Conservation (phyloP, 2,329 filamentous ascomycete species). For the Aspergillus clavatus region DNA sequence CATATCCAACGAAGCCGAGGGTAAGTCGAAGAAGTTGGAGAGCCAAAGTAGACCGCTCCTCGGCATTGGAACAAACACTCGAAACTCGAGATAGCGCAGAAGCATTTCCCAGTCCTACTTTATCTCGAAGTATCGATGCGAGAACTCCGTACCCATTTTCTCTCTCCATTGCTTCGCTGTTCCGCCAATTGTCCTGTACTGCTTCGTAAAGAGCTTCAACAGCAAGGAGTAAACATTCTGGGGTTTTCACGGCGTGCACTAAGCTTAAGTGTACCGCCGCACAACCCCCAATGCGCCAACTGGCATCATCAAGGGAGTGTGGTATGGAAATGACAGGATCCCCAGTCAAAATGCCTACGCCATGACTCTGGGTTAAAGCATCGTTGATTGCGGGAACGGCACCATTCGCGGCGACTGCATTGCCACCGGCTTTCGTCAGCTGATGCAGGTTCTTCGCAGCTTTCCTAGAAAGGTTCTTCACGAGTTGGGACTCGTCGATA, state of each 20-base stretch:
- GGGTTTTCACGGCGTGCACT: slow-evolving; percentile 68
- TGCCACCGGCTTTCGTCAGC: slow-evolving; percentile 67
- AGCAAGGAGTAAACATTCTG: slow-evolving; percentile 67
- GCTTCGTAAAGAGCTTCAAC: slow-evolving; percentile 81
- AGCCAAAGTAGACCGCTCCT: slow-evolving; percentile 51
- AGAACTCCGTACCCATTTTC: slow-evolving; percentile 91
- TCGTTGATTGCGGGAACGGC: slow-evolving; percentile 84
- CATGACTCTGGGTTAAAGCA: slow-evolving; percentile 73
- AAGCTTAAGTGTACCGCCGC: slow-evolving; percentile 79
- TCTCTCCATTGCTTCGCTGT: slow-evolving; percentile 96
- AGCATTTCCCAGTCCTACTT: slow-evolving; percentile 49
- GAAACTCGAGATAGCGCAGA: slow-evolving; percentile 42
- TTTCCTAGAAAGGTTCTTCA: slow-evolving; percentile 69
- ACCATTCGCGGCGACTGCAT: slow-evolving; percentile 79
- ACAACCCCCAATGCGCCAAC: slow-evolving; percentile 91
- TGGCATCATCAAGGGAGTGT: slow-evolving; percentile 80
- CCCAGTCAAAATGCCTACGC: slow-evolving; percentile 76
- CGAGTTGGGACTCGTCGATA: slow-evolving; percentile 66
- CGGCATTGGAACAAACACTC: slow-evolving; percentile 30
- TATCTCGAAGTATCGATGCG: slow-evolving; percentile 75
- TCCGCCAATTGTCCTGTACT: slow-evolving; percentile 88
- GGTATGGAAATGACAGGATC: slow-evolving; percentile 76
- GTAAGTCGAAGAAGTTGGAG: slow-evolving; percentile 67
- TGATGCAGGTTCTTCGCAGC: slow-evolving; percentile 65
- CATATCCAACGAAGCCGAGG: slow-evolving; percentile 83